Evolutionary conservation across 805 yeast species (phyloP).

Genomic region (Torulaspora delbrueckii): DNA sequence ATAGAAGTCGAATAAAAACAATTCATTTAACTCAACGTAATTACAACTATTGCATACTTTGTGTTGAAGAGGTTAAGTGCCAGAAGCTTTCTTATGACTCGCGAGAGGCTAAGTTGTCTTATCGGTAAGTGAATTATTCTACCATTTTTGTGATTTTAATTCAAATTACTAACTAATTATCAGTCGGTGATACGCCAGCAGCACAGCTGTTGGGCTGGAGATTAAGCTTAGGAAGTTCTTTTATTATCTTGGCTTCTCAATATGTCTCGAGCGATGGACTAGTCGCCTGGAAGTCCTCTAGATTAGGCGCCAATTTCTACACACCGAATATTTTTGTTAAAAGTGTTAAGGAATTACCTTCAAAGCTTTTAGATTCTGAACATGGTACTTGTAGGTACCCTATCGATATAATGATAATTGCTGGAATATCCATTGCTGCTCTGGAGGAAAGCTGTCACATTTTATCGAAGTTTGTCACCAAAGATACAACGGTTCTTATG

Average conservation of each 20-base stretch:
- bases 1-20: background rate
- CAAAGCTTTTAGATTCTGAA: slow-evolving; percentile 11
- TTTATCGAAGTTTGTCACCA: slow-evolving; percentile 17
- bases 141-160: background rate
- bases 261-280: slow-evolving; percentile 32
- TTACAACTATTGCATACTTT: background rate
- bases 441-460: slow-evolving; percentile 20
- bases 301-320: slow-evolving; percentile 33
- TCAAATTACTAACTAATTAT: background rate
- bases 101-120: slow-evolving; percentile 15
- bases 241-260: slow-evolving; percentile 29
- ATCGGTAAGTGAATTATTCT: slow-evolving; percentile 12
- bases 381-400: slow-evolving; percentile 16
- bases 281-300: slow-evolving; percentile 34
- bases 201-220: slow-evolving; percentile 35
- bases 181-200: slow-evolving; percentile 34
- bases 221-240: slow-evolving; percentile 30
- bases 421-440: slow-evolving; percentile 27
- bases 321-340: slow-evolving; percentile 32
- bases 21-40: background rate
- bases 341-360: slow-evolving; percentile 18
- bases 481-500: slow-evolving; percentile 24
- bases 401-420: slow-evolving; percentile 26
- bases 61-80: background rate
- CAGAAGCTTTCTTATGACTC: slow-evolving; percentile 1